These are phyloP conservation scores for Malus hybrid DNA, from an alignment of 331 rosid genomes.

Conservation along the genomic window DNA sequence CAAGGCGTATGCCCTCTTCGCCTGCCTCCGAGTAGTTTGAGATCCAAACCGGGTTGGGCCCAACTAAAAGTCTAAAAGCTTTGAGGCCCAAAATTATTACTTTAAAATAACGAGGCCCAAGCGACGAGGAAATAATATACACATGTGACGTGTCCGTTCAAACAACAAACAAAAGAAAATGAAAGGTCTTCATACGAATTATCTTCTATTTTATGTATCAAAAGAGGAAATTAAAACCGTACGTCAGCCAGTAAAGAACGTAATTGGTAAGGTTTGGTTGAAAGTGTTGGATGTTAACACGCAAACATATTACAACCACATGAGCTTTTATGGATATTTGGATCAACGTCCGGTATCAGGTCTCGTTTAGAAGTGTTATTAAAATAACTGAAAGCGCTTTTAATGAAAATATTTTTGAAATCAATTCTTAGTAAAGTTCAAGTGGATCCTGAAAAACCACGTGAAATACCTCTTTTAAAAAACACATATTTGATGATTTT, in stretches of 20 bases:
- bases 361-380: no score
- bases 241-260: background rate
- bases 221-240: background rate
- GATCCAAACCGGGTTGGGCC: background rate
- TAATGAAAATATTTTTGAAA: no score
- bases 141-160: no score
- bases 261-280: background rate
- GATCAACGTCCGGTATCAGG: background rate
- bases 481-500: no score
- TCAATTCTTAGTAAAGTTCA: no score
- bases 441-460: no score
- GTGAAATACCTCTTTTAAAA: rapidly evolving
- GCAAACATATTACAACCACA: background rate
- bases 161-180: background rate
- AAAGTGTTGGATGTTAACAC: background rate
- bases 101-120: no score
- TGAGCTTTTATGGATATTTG: background rate
- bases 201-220: background rate
- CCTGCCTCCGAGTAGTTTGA: no score
- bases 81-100: background rate
- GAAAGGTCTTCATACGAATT: background rate
- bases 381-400: no score
- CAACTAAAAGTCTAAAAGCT: background rate
- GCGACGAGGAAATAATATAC: no score
- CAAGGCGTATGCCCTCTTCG: no score